Conservation (phyloP, 2,329 filamentous ascomycete genomes). For the Monilinia fructicola region DNA sequence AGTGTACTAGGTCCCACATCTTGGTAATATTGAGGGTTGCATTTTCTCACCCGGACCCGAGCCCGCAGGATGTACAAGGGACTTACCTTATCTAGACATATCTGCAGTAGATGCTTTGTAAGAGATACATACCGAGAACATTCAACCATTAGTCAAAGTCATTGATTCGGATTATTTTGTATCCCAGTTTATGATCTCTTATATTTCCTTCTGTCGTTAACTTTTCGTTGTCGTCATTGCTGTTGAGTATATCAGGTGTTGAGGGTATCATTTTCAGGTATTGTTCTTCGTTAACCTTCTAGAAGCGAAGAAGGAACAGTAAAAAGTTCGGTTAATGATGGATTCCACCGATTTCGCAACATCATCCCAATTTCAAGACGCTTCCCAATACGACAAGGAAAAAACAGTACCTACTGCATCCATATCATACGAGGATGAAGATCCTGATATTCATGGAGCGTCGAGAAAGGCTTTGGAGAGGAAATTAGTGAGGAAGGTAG, state of each 20-base stretch:
- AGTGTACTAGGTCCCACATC: too few relatives aligned
- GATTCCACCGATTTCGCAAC: slow-evolving; percentile 13
- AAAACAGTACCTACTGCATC: background rate
- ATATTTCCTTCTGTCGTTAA: background rate
- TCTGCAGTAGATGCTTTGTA: slow-evolving; percentile 6
- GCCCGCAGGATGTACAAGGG: background rate
- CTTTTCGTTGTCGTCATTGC: background rate
- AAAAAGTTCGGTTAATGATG: background rate
- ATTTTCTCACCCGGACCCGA: background rate
- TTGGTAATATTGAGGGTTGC: background rate
- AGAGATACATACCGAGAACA: background rate
- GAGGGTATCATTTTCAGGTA: background rate
- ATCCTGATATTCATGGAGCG: background rate
- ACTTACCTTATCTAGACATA: slow-evolving; percentile 2
- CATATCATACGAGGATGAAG: background rate
- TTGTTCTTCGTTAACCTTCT: background rate
- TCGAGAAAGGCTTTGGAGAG: slow-evolving; percentile 38
- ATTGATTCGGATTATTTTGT: background rate
- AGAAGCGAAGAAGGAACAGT: background rate
- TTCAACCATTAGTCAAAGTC: background rate
- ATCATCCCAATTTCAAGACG: background rate
- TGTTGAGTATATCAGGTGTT: background rate
- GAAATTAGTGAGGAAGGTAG: slow-evolving; percentile 60
- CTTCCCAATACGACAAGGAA: background rate
- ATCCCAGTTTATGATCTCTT: background rate